Base-by-base conservation (phyloP, 768 basidiomycete species). In the Leccinum incarnatum region DNA sequence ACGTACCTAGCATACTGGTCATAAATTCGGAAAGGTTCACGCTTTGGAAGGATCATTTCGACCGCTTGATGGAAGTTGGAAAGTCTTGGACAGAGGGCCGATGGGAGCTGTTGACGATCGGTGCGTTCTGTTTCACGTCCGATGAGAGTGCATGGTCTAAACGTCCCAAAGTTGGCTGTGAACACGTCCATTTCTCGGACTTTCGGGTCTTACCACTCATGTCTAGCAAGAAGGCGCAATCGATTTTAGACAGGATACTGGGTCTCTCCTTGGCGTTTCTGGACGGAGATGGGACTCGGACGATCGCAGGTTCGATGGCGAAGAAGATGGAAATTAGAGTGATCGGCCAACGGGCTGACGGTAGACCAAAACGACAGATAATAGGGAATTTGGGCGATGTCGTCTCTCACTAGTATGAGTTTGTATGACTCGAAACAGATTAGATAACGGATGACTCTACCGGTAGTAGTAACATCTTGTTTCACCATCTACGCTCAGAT, bases 21-120 rank as follows among this genome's bases (percentile, higher is more conserved):
- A 82, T 95, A 64, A 91, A 91, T 67, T 89, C 89, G 17, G 86
- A 91, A 66, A 76, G 72, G 0, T 93, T 93, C 67, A 90, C 91
- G 2, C 75, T 92, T 3, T 94, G 92, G 92, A 80, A 81, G 49
- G 79, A 80, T 49, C 91, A 94, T 68, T 93, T 90, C 65, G 70
- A 75, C 32, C 77, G 85, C 21, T 72, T 92, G 50, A 65, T 77
- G 62, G 78, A 78, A 29, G 72, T 90, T 25, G 76, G 86, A 8
- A 74, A 73, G 37, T 72, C 69, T 11, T 91, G 89, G 88, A 77
- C 79, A 53, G 77, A 79, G 9, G 66, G 77, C 51, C 75, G 71
- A 25, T 70, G 71, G 57, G 70, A 74, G 45, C 68, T 85, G 19
- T 55, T 84, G 32, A 86, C 84, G 3, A 69, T 86, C 29, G 74